Percentiles rank a stretch among this genome's conserved stretches.
Conservation (phyloP, 2,329 filamentous ascomycete species). For the Diaporthe amygdali region DNA sequence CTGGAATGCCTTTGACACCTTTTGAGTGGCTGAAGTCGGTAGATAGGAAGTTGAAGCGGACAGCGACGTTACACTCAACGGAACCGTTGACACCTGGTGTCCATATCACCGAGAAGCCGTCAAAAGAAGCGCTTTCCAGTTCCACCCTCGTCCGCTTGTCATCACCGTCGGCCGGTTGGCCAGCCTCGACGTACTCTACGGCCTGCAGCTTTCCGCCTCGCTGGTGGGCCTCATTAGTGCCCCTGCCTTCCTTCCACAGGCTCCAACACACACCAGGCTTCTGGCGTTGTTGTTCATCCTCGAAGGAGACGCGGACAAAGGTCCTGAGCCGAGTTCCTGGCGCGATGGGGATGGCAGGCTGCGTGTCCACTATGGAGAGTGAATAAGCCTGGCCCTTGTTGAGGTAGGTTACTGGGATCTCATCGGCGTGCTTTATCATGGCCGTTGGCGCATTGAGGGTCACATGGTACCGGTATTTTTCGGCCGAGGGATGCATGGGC, state of each 20-base stretch:
- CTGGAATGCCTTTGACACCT: constrained; percentile 96
- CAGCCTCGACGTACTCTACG: constrained; percentile 85
- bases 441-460: constrained; percentile 93
- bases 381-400: constrained; percentile 98
- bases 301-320: constrained; percentile 93
- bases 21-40: constrained; percentile 99
- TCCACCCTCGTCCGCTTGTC: constrained; percentile 73
- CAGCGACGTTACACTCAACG: constrained; percentile 82
- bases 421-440: constrained; percentile 88
- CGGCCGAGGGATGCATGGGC: constrained; percentile 57
- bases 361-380: constrained; percentile 81
- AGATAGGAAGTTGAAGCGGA: constrained; percentile 97
- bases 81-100: constrained; percentile 71
- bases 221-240: constrained; percentile 95
- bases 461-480: constrained; percentile 87
- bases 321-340: constrained; percentile 80
- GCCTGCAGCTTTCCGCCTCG: constrained; percentile 90
- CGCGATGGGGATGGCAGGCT: constrained; percentile 60
- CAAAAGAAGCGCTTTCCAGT: constrained; percentile 81
- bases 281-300: constrained; percentile 90
- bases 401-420: constrained; percentile 96
- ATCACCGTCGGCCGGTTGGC: constrained; percentile 63
- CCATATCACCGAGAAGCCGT: constrained; percentile 93
- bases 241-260: constrained; percentile 92
- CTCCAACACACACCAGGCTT: constrained; percentile 76